Evolutionary conservation across 768 basidiomycete genomes (phyloP), one percentile per base, ranked within the genome.

Genomic region (Saitozyma sp.): DNA sequence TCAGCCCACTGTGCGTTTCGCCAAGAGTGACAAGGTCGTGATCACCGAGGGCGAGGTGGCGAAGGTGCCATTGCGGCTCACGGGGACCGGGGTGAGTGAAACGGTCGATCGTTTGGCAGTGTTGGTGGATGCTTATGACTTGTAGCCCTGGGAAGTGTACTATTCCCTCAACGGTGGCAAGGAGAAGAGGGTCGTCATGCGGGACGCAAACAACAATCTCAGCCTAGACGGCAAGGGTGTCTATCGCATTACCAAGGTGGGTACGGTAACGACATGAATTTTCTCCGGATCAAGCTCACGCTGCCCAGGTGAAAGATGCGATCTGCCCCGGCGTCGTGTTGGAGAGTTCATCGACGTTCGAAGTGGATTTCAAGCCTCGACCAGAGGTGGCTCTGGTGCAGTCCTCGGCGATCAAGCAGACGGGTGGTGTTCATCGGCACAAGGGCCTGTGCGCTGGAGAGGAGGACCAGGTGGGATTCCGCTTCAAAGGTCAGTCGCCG

Each of bases 1-100:
- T n/a, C 29, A 94, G 89, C 92, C 95, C 9, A 92, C 91, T 0
- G 92, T 83, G 19, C 87, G 87, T 77, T 95, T 96, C 78, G 92
- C 92, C 71, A 87, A 88, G 41, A 85, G 84, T 67, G 82, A 83
- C 10, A 82, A 83, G 56, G 80, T 88, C 8, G 85, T 86, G 6
- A 84, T 93, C 14, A 83, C 92, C 8, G 89, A 94, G 70, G 85
- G 87, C 49, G 88, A 91, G 62, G 80, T 81, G 45, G 88, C 87
- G 0, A 84, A 82, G 42, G 83, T 97, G 10, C 92, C 92, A 45
- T 80, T 97, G 48, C 85, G 93, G 37, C 81, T 99, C 56, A 94
- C 92, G 17, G 96, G 96, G 6, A 90, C 94, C 77, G 89, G 87
- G 53, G 94, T 95, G 79, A 64, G 87, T 81, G 13, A 4, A 14